These are phyloP conservation scores for Aspergillus pseudoglaucus DNA, from an alignment of 2,329 filamentous ascomycete genomes.

Conservation along the genomic window DNA sequence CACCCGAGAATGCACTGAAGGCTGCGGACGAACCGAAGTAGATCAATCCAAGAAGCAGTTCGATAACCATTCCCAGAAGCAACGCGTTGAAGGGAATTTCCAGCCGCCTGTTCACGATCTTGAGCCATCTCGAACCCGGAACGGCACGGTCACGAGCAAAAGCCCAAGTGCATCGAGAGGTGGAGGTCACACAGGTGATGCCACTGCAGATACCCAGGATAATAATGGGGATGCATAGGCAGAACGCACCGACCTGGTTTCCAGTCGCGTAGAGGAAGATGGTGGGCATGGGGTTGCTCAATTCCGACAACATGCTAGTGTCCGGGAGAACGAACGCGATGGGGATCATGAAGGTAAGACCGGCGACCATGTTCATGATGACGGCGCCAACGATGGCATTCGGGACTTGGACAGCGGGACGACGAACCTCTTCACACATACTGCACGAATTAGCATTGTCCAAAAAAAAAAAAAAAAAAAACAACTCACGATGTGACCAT, in stretches of 20 bases:
- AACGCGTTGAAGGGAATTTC: conserved; percentile 65
- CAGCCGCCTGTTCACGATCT: conserved; percentile 55
- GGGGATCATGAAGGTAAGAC: conserved; percentile 61
- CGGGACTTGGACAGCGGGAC: conserved; percentile 59
- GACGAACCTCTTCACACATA: conserved; percentile 65
- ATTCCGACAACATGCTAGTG: conserved; percentile 53
- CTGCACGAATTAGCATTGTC: conserved; percentile 9
- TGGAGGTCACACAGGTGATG: conserved; percentile 64
- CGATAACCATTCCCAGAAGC: conserved; percentile 59
- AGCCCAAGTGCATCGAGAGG: conserved; percentile 65
- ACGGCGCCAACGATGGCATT: conserved; percentile 64
- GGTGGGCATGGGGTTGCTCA: conserved; percentile 66
- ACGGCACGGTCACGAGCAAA: conserved; percentile 68
- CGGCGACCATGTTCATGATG: conserved; percentile 57
- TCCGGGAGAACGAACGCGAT: conserved; percentile 69
- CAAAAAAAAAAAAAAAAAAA: not conserved
- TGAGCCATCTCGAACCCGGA: conserved; percentile 60
- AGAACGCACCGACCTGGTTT: conserved; percentile 64
- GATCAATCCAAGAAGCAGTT: conserved; percentile 66
- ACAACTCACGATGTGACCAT: conserved; percentile 68
- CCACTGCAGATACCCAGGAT: conserved; percentile 70
- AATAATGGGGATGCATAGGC: conserved; percentile 59
- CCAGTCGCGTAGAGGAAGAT: conserved; percentile 69
- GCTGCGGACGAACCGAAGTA: conserved; percentile 73
- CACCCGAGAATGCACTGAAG: conserved; percentile 74